These are phyloP conservation scores for Huntiella bhutanensis DNA, from an alignment of 2,329 filamentous ascomycete genomes.

Conservation along the genomic window DNA sequence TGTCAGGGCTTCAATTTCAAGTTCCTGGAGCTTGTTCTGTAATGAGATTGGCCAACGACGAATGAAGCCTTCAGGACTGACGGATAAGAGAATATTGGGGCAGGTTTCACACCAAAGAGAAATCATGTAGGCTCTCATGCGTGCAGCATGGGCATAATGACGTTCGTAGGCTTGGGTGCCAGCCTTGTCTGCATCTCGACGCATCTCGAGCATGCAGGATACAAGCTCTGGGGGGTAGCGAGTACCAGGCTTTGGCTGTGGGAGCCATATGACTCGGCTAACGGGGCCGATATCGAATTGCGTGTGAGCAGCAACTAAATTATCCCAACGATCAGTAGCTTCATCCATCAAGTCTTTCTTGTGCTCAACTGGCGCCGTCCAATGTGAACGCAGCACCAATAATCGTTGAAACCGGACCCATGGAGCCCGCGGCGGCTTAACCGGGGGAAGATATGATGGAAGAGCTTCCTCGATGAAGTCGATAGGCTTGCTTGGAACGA, in stretches of 20 bases:
- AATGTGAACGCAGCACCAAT: background rate
- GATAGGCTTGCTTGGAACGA: background rate
- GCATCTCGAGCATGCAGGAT: constrained; percentile 1
- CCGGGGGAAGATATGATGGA: background rate
- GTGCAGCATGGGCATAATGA: constrained; percentile 1
- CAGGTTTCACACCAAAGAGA: constrained; percentile 1
- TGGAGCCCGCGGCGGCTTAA: background rate
- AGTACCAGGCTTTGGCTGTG: background rate
- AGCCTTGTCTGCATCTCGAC: background rate
- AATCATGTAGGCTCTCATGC: background rate
- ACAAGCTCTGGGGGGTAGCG: constrained; percentile 4
- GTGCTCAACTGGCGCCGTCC: background rate
- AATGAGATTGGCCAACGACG: constrained; percentile 5
- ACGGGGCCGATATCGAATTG: background rate
- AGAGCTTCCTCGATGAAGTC: constrained; percentile 4
- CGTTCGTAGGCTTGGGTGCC: constrained; percentile 1
- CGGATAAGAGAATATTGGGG: background rate
- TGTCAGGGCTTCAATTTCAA: constrained; percentile 1
- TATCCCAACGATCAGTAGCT: background rate
- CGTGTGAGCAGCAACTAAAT: background rate
- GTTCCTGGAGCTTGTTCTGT: background rate
- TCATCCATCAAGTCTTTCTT: constrained; percentile 4
- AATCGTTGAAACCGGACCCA: constrained; percentile 3
- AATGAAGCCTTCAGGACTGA: constrained; percentile 1
- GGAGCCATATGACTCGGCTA: background rate